Base-by-base conservation (phyloP, 768 basidiomycete genomes). In the Lentinula detonsa region DNA sequence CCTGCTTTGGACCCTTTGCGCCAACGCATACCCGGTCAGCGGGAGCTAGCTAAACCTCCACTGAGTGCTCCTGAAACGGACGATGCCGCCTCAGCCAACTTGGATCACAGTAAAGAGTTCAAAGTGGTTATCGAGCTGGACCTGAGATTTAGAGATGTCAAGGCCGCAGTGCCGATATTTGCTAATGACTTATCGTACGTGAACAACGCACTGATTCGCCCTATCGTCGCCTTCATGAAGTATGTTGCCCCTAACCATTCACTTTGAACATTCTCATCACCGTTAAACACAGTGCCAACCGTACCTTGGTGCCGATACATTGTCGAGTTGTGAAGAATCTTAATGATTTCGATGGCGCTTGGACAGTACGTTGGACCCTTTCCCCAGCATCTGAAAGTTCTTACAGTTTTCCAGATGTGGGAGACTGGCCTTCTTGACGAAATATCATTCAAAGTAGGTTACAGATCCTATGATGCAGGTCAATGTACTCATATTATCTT, bases 191-290 rank as follows among this genome's bases (percentile, higher is more conserved):
- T 99, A 61, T 91, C 91, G 48, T 93, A 96, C 68, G 88, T 92
- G 63, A 97, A 96, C 68, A 91, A 88, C 68, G 97, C 97, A 21
- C 76, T 98, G 28, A 89, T 97, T 51, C 73, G 97, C 66, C 95
- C 97, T 3, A 98, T 99, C 64, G 97, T 98, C 15, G 96, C 94
- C 1, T 99, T 99, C 70, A 95, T 98, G 87, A 97, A 97, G 95
- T 95, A 67, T 62, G 88, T 78, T 9, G 10, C 62, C 23, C 7
- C 53, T 58, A 34, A 28, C 3, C 5, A 55, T 40, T 60, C 45
- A 42, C 40, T 56, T 46, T 60, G 18, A 39, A 33, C 8, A 35
- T 15, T 21, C 33, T 66, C 56, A 52, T 60, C 56, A 48, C 45
- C 64, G 45, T 15, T 71, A 45, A 59, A 2, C 65, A 28, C 65